phyloP scores from a whole-genome alignment of 2,329 filamentous ascomycete species.

The Pseudocercospora eumusae region DNA sequence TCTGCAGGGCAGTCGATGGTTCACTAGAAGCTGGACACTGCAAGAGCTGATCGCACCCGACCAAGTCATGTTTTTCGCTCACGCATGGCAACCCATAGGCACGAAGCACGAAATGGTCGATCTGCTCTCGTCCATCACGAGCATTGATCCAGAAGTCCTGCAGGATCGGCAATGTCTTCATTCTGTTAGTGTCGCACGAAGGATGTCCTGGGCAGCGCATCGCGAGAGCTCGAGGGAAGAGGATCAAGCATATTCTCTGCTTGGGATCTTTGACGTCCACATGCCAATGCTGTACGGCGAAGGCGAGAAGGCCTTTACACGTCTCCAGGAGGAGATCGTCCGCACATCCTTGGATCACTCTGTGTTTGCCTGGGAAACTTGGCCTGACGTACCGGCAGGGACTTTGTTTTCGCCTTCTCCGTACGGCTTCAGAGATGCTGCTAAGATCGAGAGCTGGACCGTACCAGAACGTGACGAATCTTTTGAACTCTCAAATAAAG shows the following conservation, averaged over 20 bases:
- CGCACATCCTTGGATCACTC: conserved; percentile 24
- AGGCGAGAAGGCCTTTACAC: conserved; percentile 22
- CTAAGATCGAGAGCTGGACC: neutral
- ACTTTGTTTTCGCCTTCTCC: conserved; percentile 4
- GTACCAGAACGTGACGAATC: neutral
- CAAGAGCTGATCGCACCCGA: conserved; percentile 32
- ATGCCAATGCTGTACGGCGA: conserved; percentile 30
- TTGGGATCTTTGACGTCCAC: conserved; percentile 27
- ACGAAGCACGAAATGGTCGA: conserved; percentile 4
- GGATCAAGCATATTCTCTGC: conserved; percentile 29
- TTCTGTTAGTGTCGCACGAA: conserved; percentile 15
- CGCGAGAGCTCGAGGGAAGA: conserved; percentile 23
- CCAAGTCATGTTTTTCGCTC: conserved; percentile 24
- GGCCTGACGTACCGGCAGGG: neutral
- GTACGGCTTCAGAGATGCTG: conserved; percentile 6
- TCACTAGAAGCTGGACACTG: conserved; percentile 30
- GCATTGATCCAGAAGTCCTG: conserved; percentile 13
- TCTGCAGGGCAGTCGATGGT: conserved; percentile 22
- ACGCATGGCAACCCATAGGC: conserved; percentile 9
- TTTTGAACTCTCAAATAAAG: neutral
- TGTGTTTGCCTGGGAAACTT: conserved; percentile 24
- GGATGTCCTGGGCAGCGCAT: conserved; percentile 25
- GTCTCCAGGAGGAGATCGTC: conserved; percentile 30
- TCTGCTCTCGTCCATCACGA: neutral
- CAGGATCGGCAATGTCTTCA: neutral